Evolutionary conservation across 805 yeast genomes (phyloP), one percentile per base, ranked within the genome.

Genomic region (Millerago galiae): DNA sequence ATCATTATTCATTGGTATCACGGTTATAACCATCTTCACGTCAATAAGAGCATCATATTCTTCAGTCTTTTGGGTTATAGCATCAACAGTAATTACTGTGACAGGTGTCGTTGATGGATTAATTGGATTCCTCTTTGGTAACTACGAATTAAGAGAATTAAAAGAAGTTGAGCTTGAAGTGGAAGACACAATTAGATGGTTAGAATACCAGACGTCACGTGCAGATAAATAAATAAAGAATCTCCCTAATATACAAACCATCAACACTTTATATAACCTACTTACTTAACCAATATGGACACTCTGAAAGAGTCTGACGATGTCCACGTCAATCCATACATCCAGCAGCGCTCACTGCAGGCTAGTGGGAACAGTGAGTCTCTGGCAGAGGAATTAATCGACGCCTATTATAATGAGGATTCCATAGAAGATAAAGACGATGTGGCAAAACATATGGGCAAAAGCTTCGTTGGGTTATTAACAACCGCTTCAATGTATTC

Each of bases 41-140:
- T 68, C 85, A 1, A 62, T 60, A 44, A 60, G 24, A 62, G 75
- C 58, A 54, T 67, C 73, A 2, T 85, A 87, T 81, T 69, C 80
- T 1, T 74, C 87, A 0, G 76, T 87, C n/a, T 57, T 88, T 7
- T 72, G 88, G 59, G 69, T 79, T 14, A 48, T 86, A 2, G 68
- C 71, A 4, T 72, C 84, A 2, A 67, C 76, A 0, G 50, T 78
- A 0, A 59, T 88, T 3, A 71, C 79, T 0, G 70, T 79, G 3
- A 71, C 90, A 0, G 97, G 96, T 0, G 64, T 75, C 0, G 59
- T 83, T 1, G 81, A 88, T 56, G 95, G 95, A 0, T 55, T 86
- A 42, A 83, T 93, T 35, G 90, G 91, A 33, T 74, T 71, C 43
- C 56, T 88, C 26, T 91, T 90, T 57, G 95, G 95, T 1, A 69